phyloP scores from a whole-genome alignment of 1,139 yeast genomes.

The Scheffersomyces insectosa region DNA sequence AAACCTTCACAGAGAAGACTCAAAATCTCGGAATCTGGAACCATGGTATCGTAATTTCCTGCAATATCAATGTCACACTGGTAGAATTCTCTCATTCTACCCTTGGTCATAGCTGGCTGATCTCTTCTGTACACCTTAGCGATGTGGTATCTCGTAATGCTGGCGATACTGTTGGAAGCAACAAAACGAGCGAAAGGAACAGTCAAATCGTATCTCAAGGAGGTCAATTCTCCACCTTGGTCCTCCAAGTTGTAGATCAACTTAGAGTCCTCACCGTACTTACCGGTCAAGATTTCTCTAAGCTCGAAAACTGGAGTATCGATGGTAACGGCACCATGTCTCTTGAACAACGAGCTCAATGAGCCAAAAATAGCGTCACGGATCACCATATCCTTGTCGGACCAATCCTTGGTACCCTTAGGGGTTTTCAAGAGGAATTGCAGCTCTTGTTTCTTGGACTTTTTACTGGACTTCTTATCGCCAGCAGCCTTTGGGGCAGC shows the following conservation, averaged over 20 bases:
- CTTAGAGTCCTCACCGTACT: slow-evolving; percentile 97
- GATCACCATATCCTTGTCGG: slow-evolving; percentile 94
- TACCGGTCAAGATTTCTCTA: slow-evolving; percentile 92
- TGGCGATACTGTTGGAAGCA: slow-evolving; percentile 88
- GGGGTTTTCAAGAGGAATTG: slow-evolving; percentile 86
- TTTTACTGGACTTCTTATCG: slow-evolving; percentile 26
- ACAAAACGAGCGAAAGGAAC: slow-evolving; percentile 97
- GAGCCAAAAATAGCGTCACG: slow-evolving; percentile 83
- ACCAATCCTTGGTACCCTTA: slow-evolving; percentile 98
- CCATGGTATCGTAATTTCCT: slow-evolving; percentile 89
- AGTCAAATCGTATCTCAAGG: slow-evolving; percentile 91
- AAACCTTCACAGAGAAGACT: slow-evolving; percentile 83
- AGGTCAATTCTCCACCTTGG: slow-evolving; percentile 97
- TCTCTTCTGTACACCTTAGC: slow-evolving; percentile 98
- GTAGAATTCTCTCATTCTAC: slow-evolving; percentile 98
- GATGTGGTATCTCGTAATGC: slow-evolving; percentile 90
- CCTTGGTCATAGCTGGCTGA: slow-evolving; percentile 99
- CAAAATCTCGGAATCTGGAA: slow-evolving; percentile 90
- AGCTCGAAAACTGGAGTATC: slow-evolving; percentile 98
- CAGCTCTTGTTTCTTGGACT: slow-evolving; percentile 34
- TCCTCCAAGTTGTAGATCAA: slow-evolving; percentile 93
- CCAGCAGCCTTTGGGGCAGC: slow-evolving; percentile 7
- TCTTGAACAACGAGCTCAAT: slow-evolving; percentile 73
- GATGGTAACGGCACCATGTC: slow-evolving; percentile 96
- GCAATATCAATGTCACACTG: slow-evolving; percentile 98